These are phyloP conservation scores for Anthracocystis setariae DNA, from an alignment of 1,284 basidiomycete species.

Conservation along the genomic window DNA sequence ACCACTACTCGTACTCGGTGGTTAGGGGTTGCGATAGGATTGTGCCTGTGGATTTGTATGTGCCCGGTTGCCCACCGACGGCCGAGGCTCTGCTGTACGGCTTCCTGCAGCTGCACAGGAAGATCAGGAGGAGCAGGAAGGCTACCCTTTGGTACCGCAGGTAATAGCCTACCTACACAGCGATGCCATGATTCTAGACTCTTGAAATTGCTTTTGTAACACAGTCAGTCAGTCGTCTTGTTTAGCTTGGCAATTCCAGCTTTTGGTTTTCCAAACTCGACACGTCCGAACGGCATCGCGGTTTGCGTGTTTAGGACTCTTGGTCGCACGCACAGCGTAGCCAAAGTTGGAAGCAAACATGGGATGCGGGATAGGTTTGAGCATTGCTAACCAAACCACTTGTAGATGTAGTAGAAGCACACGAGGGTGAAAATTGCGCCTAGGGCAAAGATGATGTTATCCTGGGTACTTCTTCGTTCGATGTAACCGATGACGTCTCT, in stretches of 20 bases:
- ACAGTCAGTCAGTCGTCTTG: not conserved
- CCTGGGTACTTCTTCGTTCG: slow-evolving; percentile 65
- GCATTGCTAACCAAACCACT: slow-evolving; percentile 51
- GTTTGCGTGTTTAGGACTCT: too few species aligned
- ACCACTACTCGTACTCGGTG: slow-evolving; percentile 94
- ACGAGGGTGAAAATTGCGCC: slow-evolving; percentile 64
- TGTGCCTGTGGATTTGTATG: slow-evolving; percentile 89
- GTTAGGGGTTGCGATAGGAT: slow-evolving; percentile 99
- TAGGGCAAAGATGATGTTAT: slow-evolving; percentile 63
- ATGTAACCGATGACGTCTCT: slow-evolving; percentile 66
- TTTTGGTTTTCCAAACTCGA: not conserved
- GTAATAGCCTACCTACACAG: too few species aligned
- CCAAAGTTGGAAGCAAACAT: not conserved
- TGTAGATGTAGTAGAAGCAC: slow-evolving; percentile 65
- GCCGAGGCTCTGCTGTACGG: slow-evolving; percentile 84
- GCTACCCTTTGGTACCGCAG: slow-evolving; percentile 83
- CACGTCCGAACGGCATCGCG: not conserved
- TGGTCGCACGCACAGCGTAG: not conserved
- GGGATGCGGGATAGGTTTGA: not conserved
- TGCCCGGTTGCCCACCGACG: slow-evolving; percentile 84
- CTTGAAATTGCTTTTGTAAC: too few species aligned
- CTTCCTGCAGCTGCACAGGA: slow-evolving; percentile 88
- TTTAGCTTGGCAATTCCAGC: slow-evolving; percentile 7
- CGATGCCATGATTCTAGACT: too few species aligned
- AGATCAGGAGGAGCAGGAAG: slow-evolving; percentile 92